Conservation (phyloP, 139 green algal species). For the Chlorokybus atmophyticus region DNA sequence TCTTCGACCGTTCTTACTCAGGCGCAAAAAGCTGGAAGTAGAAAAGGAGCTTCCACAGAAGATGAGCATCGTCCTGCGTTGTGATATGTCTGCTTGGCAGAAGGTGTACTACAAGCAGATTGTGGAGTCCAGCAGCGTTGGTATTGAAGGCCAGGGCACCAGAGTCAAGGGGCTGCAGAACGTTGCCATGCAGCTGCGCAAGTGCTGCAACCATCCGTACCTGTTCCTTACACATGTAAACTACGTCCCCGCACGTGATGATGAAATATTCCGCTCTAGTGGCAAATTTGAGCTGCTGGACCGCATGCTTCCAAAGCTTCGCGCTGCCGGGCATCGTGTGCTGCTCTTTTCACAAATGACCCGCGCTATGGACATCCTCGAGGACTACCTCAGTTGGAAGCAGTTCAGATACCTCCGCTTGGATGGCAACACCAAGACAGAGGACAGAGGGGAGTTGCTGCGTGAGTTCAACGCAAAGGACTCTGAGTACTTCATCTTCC, state of each 20-base stretch:
- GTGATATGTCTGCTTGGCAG: constrained; percentile 53
- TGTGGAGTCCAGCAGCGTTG: constrained; percentile 12
- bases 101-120: constrained; percentile 45
- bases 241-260: constrained; percentile 23
- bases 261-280: constrained; percentile 39
- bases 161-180: constrained; percentile 17
- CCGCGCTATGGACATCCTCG: constrained; percentile 21
- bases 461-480: constrained; percentile 45
- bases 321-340: constrained; percentile 37
- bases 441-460: constrained; percentile 38
- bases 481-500: constrained; percentile 51
- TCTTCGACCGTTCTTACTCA: constrained; percentile 62
- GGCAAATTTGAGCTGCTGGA: constrained; percentile 55
- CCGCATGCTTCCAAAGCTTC: constrained; percentile 49
- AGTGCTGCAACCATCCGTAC: constrained; percentile 59
- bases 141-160: constrained; percentile 5
- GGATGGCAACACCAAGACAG: constrained; percentile 58
- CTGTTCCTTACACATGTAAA: constrained; percentile 38
- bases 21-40: constrained; percentile 46
- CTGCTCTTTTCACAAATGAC: constrained; percentile 90
- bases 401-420: constrained; percentile 49
- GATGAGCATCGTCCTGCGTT: constrained; percentile 12
- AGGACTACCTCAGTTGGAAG: constrained; percentile 41
- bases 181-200: constrained; percentile 42
- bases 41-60: constrained; percentile 29